These are phyloP conservation scores for Setaria italica DNA, from an alignment of 202 grass and related monocot genomes.

Conservation along the genomic window DNA sequence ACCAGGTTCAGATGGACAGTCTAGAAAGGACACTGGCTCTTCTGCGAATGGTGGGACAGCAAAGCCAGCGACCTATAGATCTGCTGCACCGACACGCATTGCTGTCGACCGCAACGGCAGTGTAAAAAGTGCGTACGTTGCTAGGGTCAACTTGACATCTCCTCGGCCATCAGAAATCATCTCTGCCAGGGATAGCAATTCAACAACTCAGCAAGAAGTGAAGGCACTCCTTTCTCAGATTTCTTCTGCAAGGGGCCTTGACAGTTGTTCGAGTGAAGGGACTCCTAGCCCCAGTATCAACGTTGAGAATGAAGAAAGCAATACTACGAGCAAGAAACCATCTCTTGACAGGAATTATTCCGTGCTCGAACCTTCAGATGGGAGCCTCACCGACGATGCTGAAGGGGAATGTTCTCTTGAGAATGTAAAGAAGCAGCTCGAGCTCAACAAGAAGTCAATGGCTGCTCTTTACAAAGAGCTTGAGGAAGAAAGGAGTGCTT, in stretches of 20 bases:
- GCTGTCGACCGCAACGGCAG: slow-evolving; percentile 52
- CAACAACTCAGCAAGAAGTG: slow-evolving; percentile 76
- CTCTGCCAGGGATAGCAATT: slow-evolving; percentile 72
- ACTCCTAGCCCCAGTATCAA: slow-evolving; percentile 44
- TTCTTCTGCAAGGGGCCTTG: slow-evolving; percentile 57
- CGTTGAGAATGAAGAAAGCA: slow-evolving; percentile 52
- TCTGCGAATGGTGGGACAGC: slow-evolving; percentile 30
- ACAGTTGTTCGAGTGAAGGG: slow-evolving; percentile 56
- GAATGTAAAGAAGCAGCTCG: slow-evolving; percentile 64
- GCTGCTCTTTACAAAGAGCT: slow-evolving; percentile 76
- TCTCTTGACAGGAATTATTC: slow-evolving; percentile 68
- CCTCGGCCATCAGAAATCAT: slow-evolving; percentile 89
- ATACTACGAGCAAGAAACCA: slow-evolving; percentile 43
- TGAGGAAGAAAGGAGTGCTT: slow-evolving; percentile 86
- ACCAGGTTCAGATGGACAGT: slow-evolving; percentile 41
- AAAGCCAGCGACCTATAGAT: slow-evolving; percentile 42
- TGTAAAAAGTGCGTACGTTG: slow-evolving; percentile 52
- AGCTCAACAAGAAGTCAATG: slow-evolving; percentile 65
- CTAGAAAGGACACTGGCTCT: slow-evolving; percentile 34
- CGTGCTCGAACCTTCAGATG: slow-evolving; percentile 65
- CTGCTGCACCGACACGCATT: slow-evolving; percentile 30
- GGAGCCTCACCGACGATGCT: slow-evolving; percentile 46
- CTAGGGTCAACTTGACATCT: slow-evolving; percentile 64
- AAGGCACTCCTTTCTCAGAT: slow-evolving; percentile 83
- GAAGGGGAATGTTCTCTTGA: slow-evolving; percentile 62